These are phyloP conservation scores for Russula brevipes DNA, from an alignment of 768 basidiomycete species.

Conservation along the genomic window DNA sequence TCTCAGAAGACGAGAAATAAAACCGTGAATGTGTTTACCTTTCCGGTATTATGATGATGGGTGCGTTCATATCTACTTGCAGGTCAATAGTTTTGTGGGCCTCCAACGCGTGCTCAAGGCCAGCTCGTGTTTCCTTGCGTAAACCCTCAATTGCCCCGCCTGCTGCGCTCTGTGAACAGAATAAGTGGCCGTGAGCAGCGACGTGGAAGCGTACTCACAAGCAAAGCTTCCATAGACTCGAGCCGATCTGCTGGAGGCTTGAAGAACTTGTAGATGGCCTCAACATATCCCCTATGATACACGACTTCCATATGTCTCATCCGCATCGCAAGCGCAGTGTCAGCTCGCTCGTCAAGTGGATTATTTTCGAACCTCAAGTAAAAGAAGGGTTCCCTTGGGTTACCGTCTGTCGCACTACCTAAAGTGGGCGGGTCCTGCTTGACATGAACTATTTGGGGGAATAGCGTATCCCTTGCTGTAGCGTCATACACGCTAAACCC, in stretches of 20 bases:
- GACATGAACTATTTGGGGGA: constrained; percentile 88
- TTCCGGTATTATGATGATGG: constrained; percentile 95
- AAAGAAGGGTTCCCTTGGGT: constrained; percentile 63
- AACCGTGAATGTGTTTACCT: constrained; percentile 46
- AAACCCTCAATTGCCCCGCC: constrained; percentile 91
- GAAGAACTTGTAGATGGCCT: constrained; percentile 87
- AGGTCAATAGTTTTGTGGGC: constrained; percentile 94
- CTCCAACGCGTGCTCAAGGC: constrained; percentile 88
- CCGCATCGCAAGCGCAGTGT: constrained; percentile 80
- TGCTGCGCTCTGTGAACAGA: constrained; percentile 63
- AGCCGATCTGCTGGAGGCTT: constrained; percentile 91
- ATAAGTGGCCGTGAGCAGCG: constrained; percentile 7
- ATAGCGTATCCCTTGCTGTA: constrained; percentile 72
- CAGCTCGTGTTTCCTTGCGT: constrained; percentile 88
- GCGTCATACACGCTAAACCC: constrained; percentile 88
- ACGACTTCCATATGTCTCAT: constrained; percentile 97
- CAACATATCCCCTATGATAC: constrained; percentile 90
- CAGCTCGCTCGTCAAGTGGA: constrained; percentile 86
- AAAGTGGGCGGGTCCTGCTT: constrained; percentile 28
- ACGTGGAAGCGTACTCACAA: constrained; percentile 46
- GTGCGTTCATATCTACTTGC: constrained; percentile 95
- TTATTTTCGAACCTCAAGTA: constrained; percentile 88
- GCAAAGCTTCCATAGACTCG: constrained; percentile 89
- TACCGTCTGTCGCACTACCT: constrained; percentile 17
- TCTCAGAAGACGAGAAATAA: constrained; percentile 9